Percentiles rank a stretch among this genome's conserved stretches.
Conservation (phyloP, 2,329 filamentous ascomycete genomes). For the Calonectria naviculata region DNA sequence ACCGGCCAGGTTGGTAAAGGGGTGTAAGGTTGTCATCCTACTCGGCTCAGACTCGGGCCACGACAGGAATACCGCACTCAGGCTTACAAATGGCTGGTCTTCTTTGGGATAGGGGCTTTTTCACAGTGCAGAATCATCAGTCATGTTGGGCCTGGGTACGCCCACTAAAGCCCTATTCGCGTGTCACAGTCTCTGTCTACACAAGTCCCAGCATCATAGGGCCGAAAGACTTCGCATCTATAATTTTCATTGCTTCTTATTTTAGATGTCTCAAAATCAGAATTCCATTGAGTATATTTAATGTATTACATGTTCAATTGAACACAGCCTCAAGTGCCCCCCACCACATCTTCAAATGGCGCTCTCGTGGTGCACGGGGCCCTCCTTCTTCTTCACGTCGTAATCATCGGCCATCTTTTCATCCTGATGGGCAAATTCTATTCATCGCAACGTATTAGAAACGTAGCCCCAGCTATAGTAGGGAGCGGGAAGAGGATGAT, state of each 20-base stretch:
- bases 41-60: too few relatives aligned
- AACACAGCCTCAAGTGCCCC: background rate
- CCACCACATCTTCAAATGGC: background rate
- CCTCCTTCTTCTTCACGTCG: background rate
- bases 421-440: slow-evolving; percentile 20
- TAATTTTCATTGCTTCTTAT: background rate
- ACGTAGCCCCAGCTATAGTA: background rate
- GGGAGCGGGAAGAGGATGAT: too few relatives aligned
- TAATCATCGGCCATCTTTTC: background rate
- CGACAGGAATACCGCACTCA: too few relatives aligned
- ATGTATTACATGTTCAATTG: background rate
- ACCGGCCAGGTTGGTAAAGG: too few relatives aligned
- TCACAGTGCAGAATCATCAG: too few relatives aligned
- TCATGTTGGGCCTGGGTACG: too few relatives aligned
- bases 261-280: background rate
- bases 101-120: too few relatives aligned
- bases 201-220: background rate
- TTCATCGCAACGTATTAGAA: background rate
- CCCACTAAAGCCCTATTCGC: too few relatives aligned
- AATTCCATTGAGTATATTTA: background rate
- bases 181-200: background rate
- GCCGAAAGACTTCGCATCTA: too few relatives aligned
- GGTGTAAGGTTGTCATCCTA: too few relatives aligned
- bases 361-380: background rate
- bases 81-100: too few relatives aligned